These are phyloP conservation scores for Saccharomycopsis amapae DNA, from an alignment of 805 yeast species.

Conservation along the genomic window DNA sequence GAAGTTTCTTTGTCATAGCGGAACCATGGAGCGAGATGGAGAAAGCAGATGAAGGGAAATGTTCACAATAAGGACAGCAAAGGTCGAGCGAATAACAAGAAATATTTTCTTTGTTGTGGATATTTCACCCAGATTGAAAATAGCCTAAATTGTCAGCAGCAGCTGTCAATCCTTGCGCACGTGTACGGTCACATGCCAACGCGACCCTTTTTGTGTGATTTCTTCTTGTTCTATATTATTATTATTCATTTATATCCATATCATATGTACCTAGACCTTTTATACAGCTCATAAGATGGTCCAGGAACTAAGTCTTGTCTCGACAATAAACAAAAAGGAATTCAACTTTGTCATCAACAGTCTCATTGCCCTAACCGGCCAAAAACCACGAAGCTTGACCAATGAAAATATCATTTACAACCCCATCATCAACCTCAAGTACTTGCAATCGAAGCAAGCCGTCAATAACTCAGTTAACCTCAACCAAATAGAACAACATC, in stretches of 20 bases:
- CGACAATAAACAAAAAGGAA: constrained; percentile 6
- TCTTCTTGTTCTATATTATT: too few species aligned
- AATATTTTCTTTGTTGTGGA: background rate
- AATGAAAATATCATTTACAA: constrained; percentile 10
- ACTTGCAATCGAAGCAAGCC: constrained; percentile 9
- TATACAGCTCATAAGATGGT: constrained; percentile 15
- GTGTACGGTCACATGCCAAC: too few species aligned
- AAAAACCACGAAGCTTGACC: constrained; percentile 14
- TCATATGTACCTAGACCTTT: background rate
- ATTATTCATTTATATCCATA: background rate
- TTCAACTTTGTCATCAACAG: constrained; percentile 17
- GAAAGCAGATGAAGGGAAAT: background rate
- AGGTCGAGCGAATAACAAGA: background rate
- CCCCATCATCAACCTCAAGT: constrained; percentile 16
- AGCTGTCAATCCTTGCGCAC: too few species aligned
- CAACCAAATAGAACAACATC: constrained; percentile 16
- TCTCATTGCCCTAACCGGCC: constrained; percentile 19
- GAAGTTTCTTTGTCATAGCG: constrained; percentile 55
- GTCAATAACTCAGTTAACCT: constrained; percentile 14
- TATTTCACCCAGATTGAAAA: background rate
- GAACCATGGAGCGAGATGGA: too few species aligned
- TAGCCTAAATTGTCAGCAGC: background rate
- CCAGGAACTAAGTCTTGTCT: constrained; percentile 19
- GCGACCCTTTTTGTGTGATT: too few species aligned
- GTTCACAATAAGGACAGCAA: too few species aligned